Evolutionary conservation across 2,329 filamentous ascomycete species (phyloP).

Genomic region (Sporothrix mexicana): DNA sequence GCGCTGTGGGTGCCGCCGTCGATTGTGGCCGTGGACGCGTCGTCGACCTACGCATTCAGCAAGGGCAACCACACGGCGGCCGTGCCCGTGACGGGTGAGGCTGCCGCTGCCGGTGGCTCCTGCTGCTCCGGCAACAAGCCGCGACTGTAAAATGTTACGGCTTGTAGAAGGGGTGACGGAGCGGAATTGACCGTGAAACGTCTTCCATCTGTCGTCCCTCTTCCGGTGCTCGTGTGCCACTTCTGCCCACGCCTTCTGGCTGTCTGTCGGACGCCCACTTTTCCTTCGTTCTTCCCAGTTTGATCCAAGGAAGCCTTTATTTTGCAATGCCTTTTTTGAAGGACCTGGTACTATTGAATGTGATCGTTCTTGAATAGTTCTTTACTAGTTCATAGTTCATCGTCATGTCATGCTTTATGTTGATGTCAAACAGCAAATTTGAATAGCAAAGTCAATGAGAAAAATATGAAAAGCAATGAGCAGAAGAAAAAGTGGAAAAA

Average conservation of each 20-base stretch:
- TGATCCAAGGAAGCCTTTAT: conserved; percentile 15
- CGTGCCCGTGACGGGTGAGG: background rate
- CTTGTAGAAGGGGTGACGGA: background rate
- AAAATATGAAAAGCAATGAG: too few relatives aligned
- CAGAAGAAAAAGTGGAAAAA: too few relatives aligned
- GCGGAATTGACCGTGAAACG: conserved; percentile 15
- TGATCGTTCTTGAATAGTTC: too few relatives aligned
- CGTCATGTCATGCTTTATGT: too few relatives aligned
- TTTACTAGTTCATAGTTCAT: too few relatives aligned
- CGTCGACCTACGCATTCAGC: conserved; percentile 34
- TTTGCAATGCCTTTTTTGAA: conserved; percentile 11
- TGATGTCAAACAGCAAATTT: too few relatives aligned
- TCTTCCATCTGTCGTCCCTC: background rate
- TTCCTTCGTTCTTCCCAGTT: conserved; percentile 31
- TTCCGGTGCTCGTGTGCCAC: background rate
- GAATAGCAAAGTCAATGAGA: too few relatives aligned
- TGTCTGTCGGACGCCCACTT: background rate
- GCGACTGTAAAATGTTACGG: conserved; percentile 28
- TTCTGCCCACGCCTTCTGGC: background rate
- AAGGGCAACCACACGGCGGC: conserved; percentile 28
- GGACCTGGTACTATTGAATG: background rate
- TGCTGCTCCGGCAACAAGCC: conserved; percentile 33
- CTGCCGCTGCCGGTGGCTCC: conserved; percentile 10
- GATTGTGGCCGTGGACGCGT: conserved; percentile 30
- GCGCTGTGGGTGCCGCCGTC: conserved; percentile 80